Conservation (phyloP, 495 filamentous ascomycete genomes). For the Oidiodendron maius region DNA sequence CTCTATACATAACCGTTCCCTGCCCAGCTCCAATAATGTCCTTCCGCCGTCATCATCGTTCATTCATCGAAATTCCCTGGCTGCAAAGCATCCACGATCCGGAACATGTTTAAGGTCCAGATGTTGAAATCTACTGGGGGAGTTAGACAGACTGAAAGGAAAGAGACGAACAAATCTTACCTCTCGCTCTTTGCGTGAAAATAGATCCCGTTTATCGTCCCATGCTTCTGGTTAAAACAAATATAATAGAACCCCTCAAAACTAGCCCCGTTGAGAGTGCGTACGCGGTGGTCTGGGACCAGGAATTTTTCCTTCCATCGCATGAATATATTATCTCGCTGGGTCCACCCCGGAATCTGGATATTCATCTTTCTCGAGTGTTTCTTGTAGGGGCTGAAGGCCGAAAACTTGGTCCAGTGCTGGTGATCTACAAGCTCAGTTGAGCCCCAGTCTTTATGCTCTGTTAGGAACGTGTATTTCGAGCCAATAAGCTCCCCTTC, state of each 20-base stretch:
- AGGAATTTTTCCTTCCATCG: conserved; percentile 99
- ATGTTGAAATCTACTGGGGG: conserved; percentile 69
- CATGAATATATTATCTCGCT: conserved; percentile 95
- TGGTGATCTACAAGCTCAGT: conserved; percentile 87
- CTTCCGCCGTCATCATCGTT: conserved; percentile 8
- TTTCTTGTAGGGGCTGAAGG: conserved; percentile 76
- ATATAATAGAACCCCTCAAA: conserved; percentile 99
- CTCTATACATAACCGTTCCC: background rate
- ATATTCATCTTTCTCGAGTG: conserved; percentile 55
- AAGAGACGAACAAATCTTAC: conserved; percentile 46
- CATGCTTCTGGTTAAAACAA: conserved; percentile 89
- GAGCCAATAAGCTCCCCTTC: conserved; percentile 97
- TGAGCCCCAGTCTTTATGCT: conserved; percentile 86
- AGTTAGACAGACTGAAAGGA: background rate
- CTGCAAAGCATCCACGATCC: conserved; percentile 77
- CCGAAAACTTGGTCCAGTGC: conserved; percentile 88
- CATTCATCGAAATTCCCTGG: conserved; percentile 86
- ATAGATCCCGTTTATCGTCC: conserved; percentile 87
- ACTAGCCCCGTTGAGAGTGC: conserved; percentile 85
- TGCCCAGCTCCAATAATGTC: conserved; percentile 4
- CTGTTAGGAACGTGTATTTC: conserved; percentile 89
- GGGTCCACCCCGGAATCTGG: conserved; percentile 60
- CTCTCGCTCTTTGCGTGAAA: conserved; percentile 97
- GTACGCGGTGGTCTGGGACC: conserved; percentile 88
- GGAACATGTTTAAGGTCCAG: conserved; percentile 83